phyloP scores from a whole-genome alignment of 257 asterid genomes.

The Fraxinus americana region DNA sequence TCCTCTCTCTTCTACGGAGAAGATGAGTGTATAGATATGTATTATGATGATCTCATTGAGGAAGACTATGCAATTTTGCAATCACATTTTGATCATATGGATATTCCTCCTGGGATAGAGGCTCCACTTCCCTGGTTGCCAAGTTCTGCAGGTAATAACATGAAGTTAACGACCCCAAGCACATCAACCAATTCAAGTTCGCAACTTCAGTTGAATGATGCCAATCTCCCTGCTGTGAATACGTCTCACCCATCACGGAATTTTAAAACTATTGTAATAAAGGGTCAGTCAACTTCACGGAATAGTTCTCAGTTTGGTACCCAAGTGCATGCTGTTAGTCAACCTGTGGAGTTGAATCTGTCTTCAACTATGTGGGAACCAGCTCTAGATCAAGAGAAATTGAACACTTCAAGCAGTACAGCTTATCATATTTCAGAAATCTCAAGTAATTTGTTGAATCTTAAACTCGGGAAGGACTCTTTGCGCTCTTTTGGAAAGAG shows the following conservation, averaged over 20 bases:
- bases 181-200: conserved; percentile 38
- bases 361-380: conserved; percentile 31
- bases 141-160: conserved; percentile 29
- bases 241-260: conserved; percentile 28
- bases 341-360: conserved; percentile 30
- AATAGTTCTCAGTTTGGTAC: conserved; percentile 20
- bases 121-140: conserved; percentile 71
- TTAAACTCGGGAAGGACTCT: conserved; percentile 19
- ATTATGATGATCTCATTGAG: conserved; percentile 47
- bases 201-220: conserved; percentile 28
- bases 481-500: conserved; percentile 27
- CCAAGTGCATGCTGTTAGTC: conserved; percentile 14
- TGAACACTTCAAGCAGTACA: conserved; percentile 29
- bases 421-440: conserved; percentile 23
- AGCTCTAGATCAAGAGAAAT: conserved; percentile 28
- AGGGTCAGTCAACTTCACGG: conserved; percentile 27
- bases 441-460: conserved; percentile 19
- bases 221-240: conserved; percentile 26
- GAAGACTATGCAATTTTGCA: conserved; percentile 53
- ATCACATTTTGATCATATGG: conserved; percentile 72
- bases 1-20: conserved; percentile 47
- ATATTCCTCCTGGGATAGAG: conserved; percentile 85
- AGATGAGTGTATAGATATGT: conserved; percentile 57
- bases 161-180: conserved; percentile 35
- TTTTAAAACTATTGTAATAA: conserved; percentile 12